Conservation (phyloP, 495 filamentous ascomycete species). For the Penicillium samsonianum region DNA sequence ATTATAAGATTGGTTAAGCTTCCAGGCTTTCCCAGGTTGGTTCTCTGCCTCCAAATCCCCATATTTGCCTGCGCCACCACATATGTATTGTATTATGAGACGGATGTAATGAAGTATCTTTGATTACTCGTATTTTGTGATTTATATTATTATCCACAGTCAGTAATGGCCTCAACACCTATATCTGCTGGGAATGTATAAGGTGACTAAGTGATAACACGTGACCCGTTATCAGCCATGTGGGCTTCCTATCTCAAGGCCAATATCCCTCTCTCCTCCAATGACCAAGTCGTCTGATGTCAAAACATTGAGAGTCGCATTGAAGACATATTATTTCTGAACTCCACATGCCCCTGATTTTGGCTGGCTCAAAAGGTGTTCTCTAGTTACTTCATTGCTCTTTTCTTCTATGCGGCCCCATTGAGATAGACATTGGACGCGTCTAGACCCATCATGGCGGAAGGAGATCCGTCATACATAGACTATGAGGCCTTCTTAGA, state of each 20-base stretch:
- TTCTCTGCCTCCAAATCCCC: neutral
- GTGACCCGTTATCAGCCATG: slow-evolving; percentile 16
- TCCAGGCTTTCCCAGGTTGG: neutral
- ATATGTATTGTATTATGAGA: neutral
- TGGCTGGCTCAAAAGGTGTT: neutral
- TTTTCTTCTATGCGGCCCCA: slow-evolving; percentile 4
- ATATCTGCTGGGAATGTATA: neutral
- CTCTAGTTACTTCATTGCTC: neutral
- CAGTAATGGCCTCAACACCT: neutral
- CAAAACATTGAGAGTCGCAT: slow-evolving; percentile 4
- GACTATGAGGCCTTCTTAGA: slow-evolving; percentile 93
- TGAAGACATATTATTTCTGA: neutral
- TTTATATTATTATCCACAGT: neutral
- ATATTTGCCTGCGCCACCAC: neutral
- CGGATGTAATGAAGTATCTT: neutral
- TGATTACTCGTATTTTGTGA: neutral
- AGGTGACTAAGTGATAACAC: slow-evolving; percentile 10
- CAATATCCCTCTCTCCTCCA: slow-evolving; percentile 11
- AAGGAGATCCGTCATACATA: slow-evolving; percentile 75
- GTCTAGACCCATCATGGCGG: slow-evolving; percentile 32
- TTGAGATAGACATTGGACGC: neutral
- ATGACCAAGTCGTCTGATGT: neutral
- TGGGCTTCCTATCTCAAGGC: slow-evolving; percentile 18
- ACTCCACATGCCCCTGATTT: neutral
- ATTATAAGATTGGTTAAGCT: neutral